These are phyloP conservation scores for Tulasnella sp. DNA, from an alignment of 768 basidiomycete genomes.

Conservation along the genomic window DNA sequence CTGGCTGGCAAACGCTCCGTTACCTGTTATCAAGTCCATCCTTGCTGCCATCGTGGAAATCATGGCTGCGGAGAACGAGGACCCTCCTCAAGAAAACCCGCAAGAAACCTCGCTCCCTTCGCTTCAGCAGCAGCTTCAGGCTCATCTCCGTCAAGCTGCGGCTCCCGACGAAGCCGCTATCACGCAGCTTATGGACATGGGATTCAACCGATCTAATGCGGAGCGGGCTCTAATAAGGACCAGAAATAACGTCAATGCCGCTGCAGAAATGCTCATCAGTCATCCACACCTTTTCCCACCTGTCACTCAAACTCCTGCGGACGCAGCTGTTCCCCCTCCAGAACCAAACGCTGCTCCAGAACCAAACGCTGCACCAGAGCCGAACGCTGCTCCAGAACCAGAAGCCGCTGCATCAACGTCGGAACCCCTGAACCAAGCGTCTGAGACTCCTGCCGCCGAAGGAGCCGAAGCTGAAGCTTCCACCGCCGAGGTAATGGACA, in stretches of 20 bases:
- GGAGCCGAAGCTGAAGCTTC: conserved; percentile 21
- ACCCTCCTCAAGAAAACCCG: conserved; percentile 29
- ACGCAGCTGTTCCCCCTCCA: background rate
- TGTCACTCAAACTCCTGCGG: background rate
- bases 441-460: background rate
- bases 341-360: conserved; percentile 21
- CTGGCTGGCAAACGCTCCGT: conserved; percentile 70
- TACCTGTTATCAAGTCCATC: conserved; percentile 61
- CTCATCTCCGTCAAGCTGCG: conserved; percentile 14
- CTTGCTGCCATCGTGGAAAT: conserved; percentile 72
- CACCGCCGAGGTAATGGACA: conserved; percentile 1
- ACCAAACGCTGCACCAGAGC: conserved; percentile 19
- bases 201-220: conserved; percentile 81
- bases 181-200: conserved; percentile 87
- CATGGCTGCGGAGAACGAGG: conserved; percentile 71
- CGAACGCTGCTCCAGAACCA: conserved; percentile 20
- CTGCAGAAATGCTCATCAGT: conserved; percentile 74
- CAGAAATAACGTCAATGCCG: conserved; percentile 79
- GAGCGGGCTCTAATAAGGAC: conserved; percentile 74
- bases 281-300: conserved; percentile 59
- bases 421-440: background rate
- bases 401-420: conserved; percentile 16
- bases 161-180: conserved; percentile 69
- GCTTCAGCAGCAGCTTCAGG: conserved; percentile 18
- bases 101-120: conserved; percentile 31